phyloP scores from a whole-genome alignment of 352 stramenopile genomes.

The Pythium brachiatum region DNA sequence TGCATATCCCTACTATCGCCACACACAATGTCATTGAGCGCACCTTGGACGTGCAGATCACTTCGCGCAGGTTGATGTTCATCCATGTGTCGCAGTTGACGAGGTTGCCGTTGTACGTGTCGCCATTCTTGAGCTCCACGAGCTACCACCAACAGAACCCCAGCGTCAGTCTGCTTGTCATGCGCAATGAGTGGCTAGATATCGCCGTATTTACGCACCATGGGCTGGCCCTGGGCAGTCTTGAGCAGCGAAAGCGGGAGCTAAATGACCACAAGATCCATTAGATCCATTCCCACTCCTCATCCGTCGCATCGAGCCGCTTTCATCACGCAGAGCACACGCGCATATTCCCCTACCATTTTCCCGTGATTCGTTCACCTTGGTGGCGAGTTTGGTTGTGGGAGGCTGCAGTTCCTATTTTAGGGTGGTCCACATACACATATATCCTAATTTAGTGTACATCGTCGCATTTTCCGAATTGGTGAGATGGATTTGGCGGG shows the following conservation, averaged over 20 bases:
- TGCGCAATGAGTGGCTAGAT: not conserved
- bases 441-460: constrained; percentile 14
- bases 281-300: not conserved
- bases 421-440: constrained; percentile 27
- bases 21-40: not conserved
- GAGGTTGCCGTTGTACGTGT: constrained; percentile 98
- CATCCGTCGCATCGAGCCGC: not conserved
- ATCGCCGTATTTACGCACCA: constrained; percentile 47
- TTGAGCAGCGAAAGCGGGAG: constrained; percentile 96
- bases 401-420: not conserved
- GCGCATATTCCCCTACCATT: constrained; percentile 21
- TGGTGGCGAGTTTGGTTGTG: constrained; percentile 20
- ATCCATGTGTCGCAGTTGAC: constrained; percentile 99
- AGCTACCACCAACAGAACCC: constrained; percentile 46
- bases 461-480: not conserved
- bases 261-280: constrained; percentile 34
- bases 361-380: constrained; percentile 16
- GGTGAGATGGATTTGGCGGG: constrained; percentile 5
- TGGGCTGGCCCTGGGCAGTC: constrained; percentile 93
- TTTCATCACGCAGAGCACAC: not conserved
- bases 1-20: not conserved
- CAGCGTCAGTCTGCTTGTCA: not conserved
- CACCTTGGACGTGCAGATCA: constrained; percentile 98
- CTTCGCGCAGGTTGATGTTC: constrained; percentile 98
- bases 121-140: constrained; percentile 99